Percentiles rank a stretch among this genome's conserved stretches.
Evolutionary conservation across 208 protist genomes (phyloP).

Genomic region (Wallacemonas sp.): DNA sequence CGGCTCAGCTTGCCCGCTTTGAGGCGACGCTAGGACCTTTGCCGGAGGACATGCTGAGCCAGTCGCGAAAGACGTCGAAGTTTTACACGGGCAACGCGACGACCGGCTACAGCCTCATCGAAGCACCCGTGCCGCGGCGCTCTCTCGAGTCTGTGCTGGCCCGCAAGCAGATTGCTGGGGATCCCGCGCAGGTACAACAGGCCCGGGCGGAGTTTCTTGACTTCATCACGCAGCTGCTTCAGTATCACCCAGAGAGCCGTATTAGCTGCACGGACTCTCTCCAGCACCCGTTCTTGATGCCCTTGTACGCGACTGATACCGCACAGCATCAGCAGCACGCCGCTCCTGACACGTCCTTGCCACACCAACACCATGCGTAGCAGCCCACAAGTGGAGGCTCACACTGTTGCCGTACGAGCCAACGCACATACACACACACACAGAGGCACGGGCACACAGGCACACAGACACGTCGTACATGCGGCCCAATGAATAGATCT

Average conservation of each 20-base stretch:
- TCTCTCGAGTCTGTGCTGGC: constrained; percentile 38
- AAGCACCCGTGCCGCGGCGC: constrained; percentile 32
- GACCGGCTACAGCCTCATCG: constrained; percentile 38
- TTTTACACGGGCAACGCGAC: constrained; percentile 49
- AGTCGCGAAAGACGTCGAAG: constrained; percentile 47
- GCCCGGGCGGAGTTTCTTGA: constrained; percentile 49
- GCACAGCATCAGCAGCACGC: constrained; percentile 20
- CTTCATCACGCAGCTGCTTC: constrained; percentile 56
- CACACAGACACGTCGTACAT: too few species aligned
- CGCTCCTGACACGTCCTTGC: too few species aligned
- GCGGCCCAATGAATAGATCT: too few species aligned
- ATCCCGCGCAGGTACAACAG: constrained; percentile 3
- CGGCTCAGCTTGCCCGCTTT: constrained; percentile 95
- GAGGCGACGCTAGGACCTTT: constrained; percentile 76
- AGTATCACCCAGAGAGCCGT: constrained; percentile 61
- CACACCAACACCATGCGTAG: too few species aligned
- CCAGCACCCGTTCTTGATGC: constrained; percentile 68
- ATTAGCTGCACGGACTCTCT: constrained; percentile 77
- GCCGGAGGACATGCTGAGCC: constrained; percentile 59
- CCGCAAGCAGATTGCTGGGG: neutral
- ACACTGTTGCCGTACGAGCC: too few species aligned
- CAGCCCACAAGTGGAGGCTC: too few species aligned
- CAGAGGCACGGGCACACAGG: neutral
- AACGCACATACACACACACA: neutral
- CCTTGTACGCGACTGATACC: constrained; percentile 41